Evolutionary conservation across 2,329 filamentous ascomycete genomes (phyloP).

Genomic region (Westerdykella sp.): DNA sequence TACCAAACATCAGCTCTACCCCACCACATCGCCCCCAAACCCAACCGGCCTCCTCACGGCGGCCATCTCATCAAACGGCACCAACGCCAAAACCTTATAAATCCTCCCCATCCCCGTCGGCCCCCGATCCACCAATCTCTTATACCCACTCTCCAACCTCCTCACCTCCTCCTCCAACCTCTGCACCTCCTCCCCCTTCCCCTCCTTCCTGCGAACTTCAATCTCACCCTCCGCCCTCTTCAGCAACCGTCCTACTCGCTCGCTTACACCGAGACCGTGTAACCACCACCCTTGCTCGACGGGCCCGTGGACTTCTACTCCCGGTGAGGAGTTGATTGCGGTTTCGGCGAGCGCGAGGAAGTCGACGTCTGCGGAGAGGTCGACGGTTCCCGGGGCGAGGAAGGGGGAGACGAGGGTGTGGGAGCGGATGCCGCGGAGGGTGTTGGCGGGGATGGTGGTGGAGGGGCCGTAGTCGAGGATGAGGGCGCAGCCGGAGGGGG

Average conservation of each 20-base stretch:
- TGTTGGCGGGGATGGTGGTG: slow-evolving; percentile 75
- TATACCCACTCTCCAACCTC: slow-evolving; percentile 68
- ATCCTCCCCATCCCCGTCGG: slow-evolving; percentile 86
- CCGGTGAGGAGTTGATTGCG: slow-evolving; percentile 66
- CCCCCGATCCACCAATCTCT: slow-evolving; percentile 73
- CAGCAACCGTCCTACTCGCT: slow-evolving; percentile 27
- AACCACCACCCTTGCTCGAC: slow-evolving; percentile 80
- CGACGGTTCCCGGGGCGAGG: slow-evolving; percentile 70
- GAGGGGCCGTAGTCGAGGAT: slow-evolving; percentile 90
- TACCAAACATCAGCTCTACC: slow-evolving; percentile 2
- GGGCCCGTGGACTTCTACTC: slow-evolving; percentile 87
- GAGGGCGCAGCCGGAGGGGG: slow-evolving; percentile 78
- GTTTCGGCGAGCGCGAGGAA: slow-evolving; percentile 81
- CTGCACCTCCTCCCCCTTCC: slow-evolving; percentile 4
- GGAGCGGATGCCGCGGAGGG: slow-evolving; percentile 76
- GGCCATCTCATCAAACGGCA: slow-evolving; percentile 59
- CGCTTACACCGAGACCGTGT: slow-evolving; percentile 68
- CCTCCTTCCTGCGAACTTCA: neutral
- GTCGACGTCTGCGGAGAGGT: slow-evolving; percentile 89
- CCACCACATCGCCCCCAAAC: slow-evolving; percentile 67
- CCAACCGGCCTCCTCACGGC: slow-evolving; percentile 75
- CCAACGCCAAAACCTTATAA: slow-evolving; percentile 87
- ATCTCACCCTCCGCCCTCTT: slow-evolving; percentile 35
- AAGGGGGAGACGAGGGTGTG: slow-evolving; percentile 78
- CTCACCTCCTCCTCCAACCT: slow-evolving; percentile 16